Evolutionary conservation across 352 stramenopile genomes (phyloP), one percentile per base, ranked within the genome.

Genomic region (Phytopythium sindhum): DNA sequence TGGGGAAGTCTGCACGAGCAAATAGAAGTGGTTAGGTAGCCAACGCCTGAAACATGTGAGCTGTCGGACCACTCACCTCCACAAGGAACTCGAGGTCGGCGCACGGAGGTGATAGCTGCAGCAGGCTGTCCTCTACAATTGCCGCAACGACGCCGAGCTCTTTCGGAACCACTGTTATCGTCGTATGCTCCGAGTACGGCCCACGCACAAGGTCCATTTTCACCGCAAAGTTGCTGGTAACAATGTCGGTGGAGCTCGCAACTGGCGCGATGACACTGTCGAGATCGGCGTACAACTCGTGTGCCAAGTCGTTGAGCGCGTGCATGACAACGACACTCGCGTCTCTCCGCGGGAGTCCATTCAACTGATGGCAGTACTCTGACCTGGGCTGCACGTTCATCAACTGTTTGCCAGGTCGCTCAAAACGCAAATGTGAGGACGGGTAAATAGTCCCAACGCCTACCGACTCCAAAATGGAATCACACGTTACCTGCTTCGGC

Each of bases 191-290:
- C 7, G 51, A 57, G 51, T 57, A 57, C 35, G 51, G 51, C 0
- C 51, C 51, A 19, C 15, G 35, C 9, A 57, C 51, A 41, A 29
- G 51, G 23, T 57, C 51, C 51, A 57, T 57, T 17, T 57, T 57
- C 9, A 57, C 8, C 19, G 51, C 51, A 44, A 57, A 17, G 51
- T 17, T 57, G 35, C 31, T 57, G 14, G 51, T 17, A 28, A 57
- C 29, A 12, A 57, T 5, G 17, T 39, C 51, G 19, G 15, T 44
- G 10, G 51, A 28, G 29, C 9, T 44, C 0, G 17, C 2, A 7
- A 9, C 14, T 5, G 51, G 31, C 11, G 21, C 29, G 19, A 57
- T 35, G 10, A 39, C 51, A 6, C n/a, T 23, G n/a, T 57, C 51
- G 11, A 57, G 31, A 7, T 24, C 21, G n/a, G 44, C 51, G 23